phyloP scores from a whole-genome alignment of 306 rosid species.

The Carpinus fangiana region DNA sequence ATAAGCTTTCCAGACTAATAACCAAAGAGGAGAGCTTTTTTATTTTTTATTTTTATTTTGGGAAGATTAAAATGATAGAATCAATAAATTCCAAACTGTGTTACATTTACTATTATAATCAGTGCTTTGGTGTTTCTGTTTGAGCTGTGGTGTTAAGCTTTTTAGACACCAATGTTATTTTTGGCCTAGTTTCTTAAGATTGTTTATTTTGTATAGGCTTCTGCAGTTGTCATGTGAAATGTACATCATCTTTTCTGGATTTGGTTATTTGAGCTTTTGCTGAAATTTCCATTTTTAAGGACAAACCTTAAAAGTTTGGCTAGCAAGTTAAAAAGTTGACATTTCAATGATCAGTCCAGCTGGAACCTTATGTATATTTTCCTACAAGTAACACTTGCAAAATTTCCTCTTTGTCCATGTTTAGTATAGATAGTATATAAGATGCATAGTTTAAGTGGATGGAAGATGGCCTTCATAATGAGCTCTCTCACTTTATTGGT shows the following conservation, averaged over 20 bases:
- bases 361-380: not conserved
- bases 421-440: not conserved
- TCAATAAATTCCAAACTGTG: constrained; percentile 5
- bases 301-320: not conserved
- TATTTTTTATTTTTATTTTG: not conserved
- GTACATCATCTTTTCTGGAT: constrained; percentile 3
- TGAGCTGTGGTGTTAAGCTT: not conserved
- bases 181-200: not conserved
- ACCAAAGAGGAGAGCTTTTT: not conserved
- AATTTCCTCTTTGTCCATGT: not conserved
- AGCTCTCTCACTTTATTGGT: too few species aligned
- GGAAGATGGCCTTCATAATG: too few species aligned
- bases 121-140: not conserved
- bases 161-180: not conserved
- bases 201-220: not conserved
- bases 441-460: not conserved
- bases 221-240: not conserved
- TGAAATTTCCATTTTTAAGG: not conserved
- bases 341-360: not conserved
- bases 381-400: not conserved
- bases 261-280: not conserved
- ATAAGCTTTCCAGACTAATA: constrained; percentile 11
- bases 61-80: not conserved
- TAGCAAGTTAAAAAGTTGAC: not conserved
- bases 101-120: not conserved